Evolutionary conservation across 768 basidiomycete species (phyloP), one percentile per base, ranked within the genome.

Genomic region (Lactifluus rugatus): DNA sequence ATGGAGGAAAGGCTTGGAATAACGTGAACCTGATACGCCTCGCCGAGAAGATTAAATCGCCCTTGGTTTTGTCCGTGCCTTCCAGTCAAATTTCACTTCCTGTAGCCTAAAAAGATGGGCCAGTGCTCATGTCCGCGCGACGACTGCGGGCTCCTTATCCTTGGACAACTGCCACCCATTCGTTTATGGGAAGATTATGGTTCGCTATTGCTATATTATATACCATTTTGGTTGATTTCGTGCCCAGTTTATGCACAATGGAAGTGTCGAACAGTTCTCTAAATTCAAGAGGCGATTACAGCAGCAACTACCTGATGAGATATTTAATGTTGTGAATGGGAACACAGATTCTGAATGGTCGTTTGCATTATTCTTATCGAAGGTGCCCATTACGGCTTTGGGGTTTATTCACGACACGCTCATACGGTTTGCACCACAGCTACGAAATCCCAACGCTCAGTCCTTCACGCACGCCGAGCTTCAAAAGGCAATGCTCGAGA

Each of bases 321-420:
- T 92, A 37, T 99, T 92, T 73, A 77, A 89, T 53, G 78, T 82
- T 65, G 93, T 94, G 1, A 84, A 88, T 56, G 96, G 96, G 54
- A 94, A 97, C 67, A 98, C 96, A 87, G 95, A 99, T 72, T 94
- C 92, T 3, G 94, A 99, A 76, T 97, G 94, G 93, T 87, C 91
- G 5, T 99, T 98, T 68, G 93, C 90, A 8, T 73, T 95, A 51
- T 89, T 94, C 70, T 71, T 98, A 31, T 90, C 93, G 2, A 89
- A 86, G 75, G 90, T 34, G 62, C 52, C 31, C 13, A 26, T 46
- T n/a, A 37, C 21, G 3, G 13, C 19, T 46, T 17, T 21, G 19
- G 34, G 19, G n/a, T 47, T 3, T 16, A 36, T 1, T 8, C 21
- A 37, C n/a, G 44, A 9, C 14, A 25, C 17, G 44, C 49, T 39